Base-by-base conservation (phyloP, 495 filamentous ascomycete species). In the Talaromyces proteolyticus region DNA sequence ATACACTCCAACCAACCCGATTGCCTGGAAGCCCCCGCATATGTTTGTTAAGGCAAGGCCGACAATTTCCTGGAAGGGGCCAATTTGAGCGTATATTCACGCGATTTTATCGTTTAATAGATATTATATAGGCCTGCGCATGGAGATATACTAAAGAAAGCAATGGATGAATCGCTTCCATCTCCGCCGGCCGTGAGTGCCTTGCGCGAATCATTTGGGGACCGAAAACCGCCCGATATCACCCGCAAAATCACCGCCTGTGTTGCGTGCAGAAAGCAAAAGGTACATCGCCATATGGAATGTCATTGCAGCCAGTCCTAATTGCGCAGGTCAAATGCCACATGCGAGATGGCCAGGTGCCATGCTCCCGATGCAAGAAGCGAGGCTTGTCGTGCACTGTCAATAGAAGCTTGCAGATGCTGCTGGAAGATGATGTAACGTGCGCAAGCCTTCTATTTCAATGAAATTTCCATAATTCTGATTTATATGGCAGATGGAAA, bases 201-300 rank as follows among this genome's bases (percentile, higher is more conserved):
- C 16, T 47, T 66, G 43, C 52, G 65, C 7, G 63, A 68, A 39
- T 59, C 64, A 11, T 68, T 68, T 19, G 65, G 65, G 0, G 65
- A 68, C 49, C 45, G 57, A 5, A 69, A 68, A 37, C 57, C 57
- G 7, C 66, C 65, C 1, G 61, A 69, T 45, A 68, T 69, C 16
- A 67, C 58, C 25, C 56, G 66, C 11, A 69, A 66, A 50, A 69
- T 67, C 23, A 70, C 66, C 6, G 66, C 66, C 6, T 70, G 66
- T 50, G 67, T 67, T n/a, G 62, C 67, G 24, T 70, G 64, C 52
- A 56, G 66, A 3, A 69, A 67, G 29, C 64, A 64, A 41, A 70
- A 70, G 53, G 67, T 70, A 24, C 6, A 39, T 26, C 14, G 34
- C 40, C 24, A 44, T 45, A 44, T 52, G 21, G 49, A 21, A 18